These are phyloP conservation scores for Urochloa ruziziensis DNA, from an alignment of 176 grass and related monocot species.

Conservation along the genomic window DNA sequence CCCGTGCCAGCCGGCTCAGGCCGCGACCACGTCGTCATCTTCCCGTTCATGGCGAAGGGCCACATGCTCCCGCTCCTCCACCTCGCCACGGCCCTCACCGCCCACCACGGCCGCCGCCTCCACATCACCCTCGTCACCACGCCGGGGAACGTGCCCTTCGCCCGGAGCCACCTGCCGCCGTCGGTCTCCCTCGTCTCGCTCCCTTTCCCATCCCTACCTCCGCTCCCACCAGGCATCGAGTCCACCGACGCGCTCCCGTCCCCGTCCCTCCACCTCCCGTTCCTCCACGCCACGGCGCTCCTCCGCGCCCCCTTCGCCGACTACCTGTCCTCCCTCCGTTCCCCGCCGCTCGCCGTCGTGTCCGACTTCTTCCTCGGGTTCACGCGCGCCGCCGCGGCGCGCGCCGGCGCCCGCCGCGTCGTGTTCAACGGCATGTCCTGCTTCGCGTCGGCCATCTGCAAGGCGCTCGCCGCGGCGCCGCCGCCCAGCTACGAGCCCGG, in stretches of 20 bases:
- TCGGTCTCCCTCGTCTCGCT: constrained; percentile 31
- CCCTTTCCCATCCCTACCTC: constrained; percentile 41
- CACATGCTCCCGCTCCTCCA: constrained; percentile 72
- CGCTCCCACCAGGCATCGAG: constrained; percentile 40
- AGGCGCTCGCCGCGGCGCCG: constrained; percentile 19
- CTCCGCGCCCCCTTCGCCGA: constrained; percentile 42
- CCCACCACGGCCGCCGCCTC: constrained; percentile 41
- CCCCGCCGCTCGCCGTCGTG: constrained; percentile 29
- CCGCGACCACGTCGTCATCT: constrained; percentile 56
- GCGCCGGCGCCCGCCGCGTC: constrained; percentile 33
- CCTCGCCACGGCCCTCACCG: constrained; percentile 45
- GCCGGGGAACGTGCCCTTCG: constrained; percentile 45
- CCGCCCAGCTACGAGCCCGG: neutral
- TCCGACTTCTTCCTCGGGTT: constrained; percentile 79
- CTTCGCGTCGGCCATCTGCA: constrained; percentile 58
- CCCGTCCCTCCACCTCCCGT: constrained; percentile 47
- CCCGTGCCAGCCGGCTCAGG: neutral
- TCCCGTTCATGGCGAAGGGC: constrained; percentile 86
- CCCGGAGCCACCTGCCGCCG: constrained; percentile 19
- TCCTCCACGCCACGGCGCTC: constrained; percentile 54
- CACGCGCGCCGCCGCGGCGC: constrained; percentile 12
- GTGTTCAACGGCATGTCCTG: constrained; percentile 70
- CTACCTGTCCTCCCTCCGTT: constrained; percentile 31
- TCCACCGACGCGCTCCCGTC: constrained; percentile 53
- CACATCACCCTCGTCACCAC: constrained; percentile 53